Evolutionary conservation across 768 basidiomycete genomes (phyloP).

Genomic region (Trametopsis cervina): DNA sequence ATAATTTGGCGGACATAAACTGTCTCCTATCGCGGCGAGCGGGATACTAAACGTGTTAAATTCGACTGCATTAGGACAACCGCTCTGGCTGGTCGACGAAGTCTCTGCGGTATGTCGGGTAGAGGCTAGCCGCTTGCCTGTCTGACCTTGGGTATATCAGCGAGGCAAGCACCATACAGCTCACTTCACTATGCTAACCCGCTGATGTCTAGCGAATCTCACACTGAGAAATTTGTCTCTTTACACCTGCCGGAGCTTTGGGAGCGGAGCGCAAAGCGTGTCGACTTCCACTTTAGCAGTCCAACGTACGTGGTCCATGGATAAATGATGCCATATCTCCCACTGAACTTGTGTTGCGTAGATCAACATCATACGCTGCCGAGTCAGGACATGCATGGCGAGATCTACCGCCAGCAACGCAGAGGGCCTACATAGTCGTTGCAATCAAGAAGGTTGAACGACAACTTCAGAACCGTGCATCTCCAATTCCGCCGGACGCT

Average conservation of each 20-base stretch:
- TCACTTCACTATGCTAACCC: neutral
- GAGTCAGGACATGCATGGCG: conserved; percentile 5
- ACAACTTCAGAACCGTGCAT: neutral
- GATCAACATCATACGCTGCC: conserved; percentile 3
- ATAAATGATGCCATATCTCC: neutral
- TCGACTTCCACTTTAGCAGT: conserved; percentile 8
- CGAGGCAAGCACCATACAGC: neutral
- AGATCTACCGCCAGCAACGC: neutral
- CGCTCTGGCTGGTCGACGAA: neutral
- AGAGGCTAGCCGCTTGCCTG: neutral
- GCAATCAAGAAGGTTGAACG: conserved; percentile 6
- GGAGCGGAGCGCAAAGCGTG: conserved; percentile 2
- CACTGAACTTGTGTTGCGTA: neutral
- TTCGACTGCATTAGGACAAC: neutral
- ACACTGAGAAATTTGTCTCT: conserved; percentile 3
- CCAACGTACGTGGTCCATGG: conserved; percentile 1
- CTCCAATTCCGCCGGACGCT: neutral
- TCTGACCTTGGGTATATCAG: no score
- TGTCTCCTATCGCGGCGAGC: neutral
- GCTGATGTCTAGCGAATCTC: neutral
- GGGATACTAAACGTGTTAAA: neutral
- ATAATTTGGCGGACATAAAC: no score
- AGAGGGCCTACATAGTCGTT: conserved; percentile 9
- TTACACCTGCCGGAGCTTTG: conserved; percentile 1
- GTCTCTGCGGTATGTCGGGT: neutral